Conservation (phyloP, 2,329 filamentous ascomycete species). For the Colletotrichum orchidophilum region DNA sequence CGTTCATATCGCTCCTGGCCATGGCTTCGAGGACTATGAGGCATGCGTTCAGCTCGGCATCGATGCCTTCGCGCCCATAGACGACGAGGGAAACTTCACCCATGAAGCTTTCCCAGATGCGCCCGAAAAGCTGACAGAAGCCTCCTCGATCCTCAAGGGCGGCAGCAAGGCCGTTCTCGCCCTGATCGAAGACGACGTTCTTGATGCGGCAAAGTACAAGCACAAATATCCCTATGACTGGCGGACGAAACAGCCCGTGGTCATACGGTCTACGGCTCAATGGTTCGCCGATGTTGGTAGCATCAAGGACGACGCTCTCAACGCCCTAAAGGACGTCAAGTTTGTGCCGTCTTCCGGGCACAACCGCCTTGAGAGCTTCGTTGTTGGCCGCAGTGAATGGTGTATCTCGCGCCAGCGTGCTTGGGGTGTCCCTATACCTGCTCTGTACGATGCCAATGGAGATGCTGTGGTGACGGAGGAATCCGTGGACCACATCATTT, state of each 20-base stretch:
- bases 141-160: constrained; percentile 75
- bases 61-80: constrained; percentile 81
- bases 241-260: constrained; percentile 92
- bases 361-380: constrained; percentile 82
- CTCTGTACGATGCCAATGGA: constrained; percentile 78
- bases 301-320: constrained; percentile 80
- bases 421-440: constrained; percentile 97
- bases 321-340: constrained; percentile 73
- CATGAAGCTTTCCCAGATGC: constrained; percentile 78
- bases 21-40: constrained; percentile 96
- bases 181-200: constrained; percentile 71
- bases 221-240: constrained; percentile 99
- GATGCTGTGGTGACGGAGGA: constrained; percentile 82
- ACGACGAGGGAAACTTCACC: constrained; percentile 84
- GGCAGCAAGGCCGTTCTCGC: constrained; percentile 77
- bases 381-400: constrained; percentile 92
- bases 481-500: constrained; percentile 86
- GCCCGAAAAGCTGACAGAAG: constrained; percentile 69
- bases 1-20: constrained; percentile 94
- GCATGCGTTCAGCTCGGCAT: constrained; percentile 78
- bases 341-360: constrained; percentile 83
- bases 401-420: constrained; percentile 96
- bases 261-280: constrained; percentile 91
- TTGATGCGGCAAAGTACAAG: constrained; percentile 75
- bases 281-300: constrained; percentile 95